Evolutionary conservation across 805 yeast species (phyloP), one percentile per base, ranked within the genome.

Genomic region (Kregervanrija fluxuum): DNA sequence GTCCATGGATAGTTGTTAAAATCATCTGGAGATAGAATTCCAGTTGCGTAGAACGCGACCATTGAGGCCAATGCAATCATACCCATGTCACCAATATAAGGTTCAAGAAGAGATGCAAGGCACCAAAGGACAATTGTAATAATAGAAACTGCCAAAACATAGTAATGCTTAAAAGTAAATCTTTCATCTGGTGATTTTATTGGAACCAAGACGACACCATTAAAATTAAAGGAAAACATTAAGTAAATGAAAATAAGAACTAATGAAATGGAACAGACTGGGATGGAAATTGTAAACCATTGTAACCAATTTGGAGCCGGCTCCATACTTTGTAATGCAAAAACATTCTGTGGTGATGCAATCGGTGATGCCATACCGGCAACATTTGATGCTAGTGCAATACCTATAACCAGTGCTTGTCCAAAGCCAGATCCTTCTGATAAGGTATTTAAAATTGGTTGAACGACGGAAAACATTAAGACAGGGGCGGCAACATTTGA

Each of bases 291-390:
- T 8, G 82, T 79, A 62, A 91, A 93, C 99, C 99, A 91, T 60
- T 87, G 85, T 10, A 82, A 81, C 99, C 99, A 91, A 8, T 78
- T 75, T 12, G 83, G 83, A 45, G 75, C 81, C 1, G 95, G 95
- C 45, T 71, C 73, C 98, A 91, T 91, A 53, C 82, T 70, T 45
- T 87, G 90, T 41, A 91, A 73, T 1, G 96, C 95, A 55, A 91
- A 81, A 50, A 91, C 86, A 62, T 91, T 91, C 60, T 91, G 99
- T 1, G 99, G 99, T 3, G 96, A 87, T 1, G 97, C 90, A 57
- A 91, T 91, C 8, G 99, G 99, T 4, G 96, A 87, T 0, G 96
- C 84, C 95, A 90, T 91, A 52, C 99, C 99, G 16, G 96, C 98
- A 40, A 91, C 70, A 60, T 91, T 88, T 8, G 95, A 84, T 2